Evolutionary conservation across 495 filamentous ascomycete species (phyloP).

Genomic region (Daldinia decipiens): DNA sequence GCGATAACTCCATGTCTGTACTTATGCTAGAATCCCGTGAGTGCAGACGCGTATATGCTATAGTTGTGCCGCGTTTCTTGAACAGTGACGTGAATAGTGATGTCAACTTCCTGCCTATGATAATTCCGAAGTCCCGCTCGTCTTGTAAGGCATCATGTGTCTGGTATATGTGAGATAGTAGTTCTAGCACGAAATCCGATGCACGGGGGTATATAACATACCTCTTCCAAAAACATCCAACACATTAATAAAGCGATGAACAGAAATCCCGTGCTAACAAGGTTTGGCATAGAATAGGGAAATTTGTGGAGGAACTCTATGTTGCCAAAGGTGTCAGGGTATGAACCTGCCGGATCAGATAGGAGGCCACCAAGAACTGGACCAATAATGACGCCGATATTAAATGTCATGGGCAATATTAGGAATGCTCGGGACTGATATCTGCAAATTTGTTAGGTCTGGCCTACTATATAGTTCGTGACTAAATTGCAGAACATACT

Average conservation of each 20-base stretch:
- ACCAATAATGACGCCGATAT: conserved; percentile 81
- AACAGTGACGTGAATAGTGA: conserved; percentile 38
- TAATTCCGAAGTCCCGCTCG: conserved; percentile 61
- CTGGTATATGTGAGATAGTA: conserved; percentile 49
- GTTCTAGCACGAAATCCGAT: not conserved
- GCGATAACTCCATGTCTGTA: conserved; percentile 46
- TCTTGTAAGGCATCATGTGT: conserved; percentile 62
- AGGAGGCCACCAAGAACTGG: conserved; percentile 78
- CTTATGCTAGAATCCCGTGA: conserved; percentile 41
- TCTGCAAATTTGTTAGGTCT: conserved; percentile 42
- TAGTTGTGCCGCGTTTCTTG: conserved; percentile 21
- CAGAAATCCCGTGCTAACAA: conserved; percentile 76
- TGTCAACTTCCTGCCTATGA: conserved; percentile 47
- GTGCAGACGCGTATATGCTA: conserved; percentile 43
- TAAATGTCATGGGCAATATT: conserved; percentile 79
- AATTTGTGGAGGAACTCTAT: conserved; percentile 72
- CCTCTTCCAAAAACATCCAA: conserved; percentile 76
- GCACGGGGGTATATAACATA: conserved; percentile 39
- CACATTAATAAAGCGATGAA: conserved; percentile 63
- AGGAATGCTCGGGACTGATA: conserved; percentile 73
- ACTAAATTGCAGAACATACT: conserved; percentile 30
- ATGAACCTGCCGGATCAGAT: conserved; percentile 76
- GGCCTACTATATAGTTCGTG: not conserved
- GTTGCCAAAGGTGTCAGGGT: conserved; percentile 73
- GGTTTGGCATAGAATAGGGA: conserved; percentile 80